Conservation (phyloP, 2,329 filamentous ascomycete genomes). For the Claviceps arundinis region DNA sequence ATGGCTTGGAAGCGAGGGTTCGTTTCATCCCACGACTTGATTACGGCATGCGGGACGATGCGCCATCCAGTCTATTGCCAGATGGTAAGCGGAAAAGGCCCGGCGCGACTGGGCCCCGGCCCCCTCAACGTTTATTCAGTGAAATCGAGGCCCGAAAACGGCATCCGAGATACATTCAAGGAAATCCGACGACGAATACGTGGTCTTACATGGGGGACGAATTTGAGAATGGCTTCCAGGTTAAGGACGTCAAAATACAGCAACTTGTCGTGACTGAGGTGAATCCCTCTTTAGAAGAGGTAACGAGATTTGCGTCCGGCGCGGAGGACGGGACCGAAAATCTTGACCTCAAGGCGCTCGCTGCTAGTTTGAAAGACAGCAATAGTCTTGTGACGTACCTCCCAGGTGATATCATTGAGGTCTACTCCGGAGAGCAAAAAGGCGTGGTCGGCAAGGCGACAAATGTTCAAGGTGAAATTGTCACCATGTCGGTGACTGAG, state of each 20-base stretch:
- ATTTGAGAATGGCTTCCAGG: conserved; percentile 83
- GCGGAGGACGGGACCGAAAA: conserved; percentile 89
- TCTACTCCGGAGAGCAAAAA: conserved; percentile 89
- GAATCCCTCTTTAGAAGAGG: conserved; percentile 85
- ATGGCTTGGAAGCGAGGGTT: conserved; percentile 77
- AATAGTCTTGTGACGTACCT: conserved; percentile 74
- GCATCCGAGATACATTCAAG: conserved; percentile 49
- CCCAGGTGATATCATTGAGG: conserved; percentile 90
- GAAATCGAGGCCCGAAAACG: conserved; percentile 86
- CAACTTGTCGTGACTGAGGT: conserved; percentile 77
- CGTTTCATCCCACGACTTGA: conserved; percentile 82
- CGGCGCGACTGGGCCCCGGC: conserved; percentile 48
- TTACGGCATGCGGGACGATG: conserved; percentile 78
- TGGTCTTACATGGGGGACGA: conserved; percentile 82
- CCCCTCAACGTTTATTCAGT: conserved; percentile 83
- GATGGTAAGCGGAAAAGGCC: conserved; percentile 73
- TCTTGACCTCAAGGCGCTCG: conserved; percentile 79
- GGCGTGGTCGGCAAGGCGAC: conserved; percentile 78
- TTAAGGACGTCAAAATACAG: conserved; percentile 88
- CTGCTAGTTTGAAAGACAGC: conserved; percentile 76
- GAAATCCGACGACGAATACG: conserved; percentile 63
- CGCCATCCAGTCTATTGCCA: conserved; percentile 26
- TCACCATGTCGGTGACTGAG: conserved; percentile 73
- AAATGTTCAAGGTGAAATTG: conserved; percentile 81
- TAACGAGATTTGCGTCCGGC: conserved; percentile 83